A percentile compares a stretch with the other conserved stretches of the same genome.
These are phyloP conservation scores for Arabidopsis hybrid DNA, from an alignment of 441 rosid species.

Conservation along the genomic window DNA sequence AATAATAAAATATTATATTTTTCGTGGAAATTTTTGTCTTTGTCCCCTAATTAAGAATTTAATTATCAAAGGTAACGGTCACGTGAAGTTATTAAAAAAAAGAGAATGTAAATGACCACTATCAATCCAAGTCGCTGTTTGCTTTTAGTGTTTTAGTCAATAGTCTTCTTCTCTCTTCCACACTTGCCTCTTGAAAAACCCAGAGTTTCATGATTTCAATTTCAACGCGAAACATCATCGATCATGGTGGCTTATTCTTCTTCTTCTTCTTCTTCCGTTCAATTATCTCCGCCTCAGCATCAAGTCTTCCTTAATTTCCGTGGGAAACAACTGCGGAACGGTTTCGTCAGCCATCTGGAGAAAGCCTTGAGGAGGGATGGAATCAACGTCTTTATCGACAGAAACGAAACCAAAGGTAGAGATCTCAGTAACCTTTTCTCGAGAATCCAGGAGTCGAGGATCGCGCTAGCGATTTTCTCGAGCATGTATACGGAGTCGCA, in stretches of 20 bases:
- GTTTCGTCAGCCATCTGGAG: slow-evolving; percentile 34
- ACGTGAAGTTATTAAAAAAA: no score
- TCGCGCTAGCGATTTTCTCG: slow-evolving; percentile 25
- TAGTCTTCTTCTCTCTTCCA: neutral
- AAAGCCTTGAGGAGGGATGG: slow-evolving; percentile 1
- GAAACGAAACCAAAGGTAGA: neutral
- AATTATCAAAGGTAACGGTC: no score
- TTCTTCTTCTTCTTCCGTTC: neutral
- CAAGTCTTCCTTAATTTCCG: slow-evolving; percentile 35
- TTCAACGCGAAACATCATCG: no score
- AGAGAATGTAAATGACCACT: no score
- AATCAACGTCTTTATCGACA: slow-evolving; percentile 30
- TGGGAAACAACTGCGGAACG: slow-evolving; percentile 11
- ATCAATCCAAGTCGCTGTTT: no score
- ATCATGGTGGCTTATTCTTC: neutral
- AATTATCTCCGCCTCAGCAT: neutral
- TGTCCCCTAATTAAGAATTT: no score
- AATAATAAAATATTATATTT: no score
- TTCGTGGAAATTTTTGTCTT: no score
- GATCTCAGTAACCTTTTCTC: neutral
- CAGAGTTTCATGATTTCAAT: no score
- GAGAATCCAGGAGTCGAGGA: slow-evolving; percentile 23
- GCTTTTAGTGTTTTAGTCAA: no score
- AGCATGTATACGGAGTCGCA: neutral
- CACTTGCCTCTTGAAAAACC: no score